Conservation (phyloP, 106 monocot species). For the Ottelia alismoides region DNA sequence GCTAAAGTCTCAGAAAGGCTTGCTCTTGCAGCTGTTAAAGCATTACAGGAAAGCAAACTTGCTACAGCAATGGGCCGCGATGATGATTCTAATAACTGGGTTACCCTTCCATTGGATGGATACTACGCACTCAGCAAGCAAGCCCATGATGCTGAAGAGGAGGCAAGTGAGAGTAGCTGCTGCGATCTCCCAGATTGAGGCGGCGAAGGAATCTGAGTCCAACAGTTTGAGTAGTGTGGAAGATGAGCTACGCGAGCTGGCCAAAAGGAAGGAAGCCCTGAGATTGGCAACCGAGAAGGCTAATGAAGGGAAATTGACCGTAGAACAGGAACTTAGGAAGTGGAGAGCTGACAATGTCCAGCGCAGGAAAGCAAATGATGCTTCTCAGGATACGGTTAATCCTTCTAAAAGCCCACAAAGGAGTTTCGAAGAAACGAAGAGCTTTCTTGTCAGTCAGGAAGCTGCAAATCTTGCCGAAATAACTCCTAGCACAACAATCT, state of each 20-base stretch:
- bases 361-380: constrained; percentile 21
- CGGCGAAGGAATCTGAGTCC: constrained; percentile 34
- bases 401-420: constrained; percentile 6
- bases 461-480: background rate
- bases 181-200: constrained; percentile 36
- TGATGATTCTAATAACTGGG: background rate
- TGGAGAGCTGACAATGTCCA: constrained; percentile 40
- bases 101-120: constrained; percentile 49
- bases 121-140: constrained; percentile 49
- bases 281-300: constrained; percentile 28
- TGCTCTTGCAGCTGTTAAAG: constrained; percentile 38
- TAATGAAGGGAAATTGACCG: constrained; percentile 31
- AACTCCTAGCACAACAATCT: constrained; percentile 5
- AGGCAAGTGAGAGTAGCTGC: constrained; percentile 30
- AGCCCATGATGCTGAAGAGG: constrained; percentile 45
- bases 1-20: constrained; percentile 34
- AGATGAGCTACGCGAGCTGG: constrained; percentile 18
- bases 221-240: constrained; percentile 17
- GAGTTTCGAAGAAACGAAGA: constrained; percentile 7
- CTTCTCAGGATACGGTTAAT: constrained; percentile 3
- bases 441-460: background rate
- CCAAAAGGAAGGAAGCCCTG: constrained; percentile 30
- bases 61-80: constrained; percentile 6
- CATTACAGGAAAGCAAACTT: constrained; percentile 37
- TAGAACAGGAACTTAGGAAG: constrained; percentile 54